Evolutionary conservation across 2,329 filamentous ascomycete genomes (phyloP).

Genomic region (Talaromyces pinophilus): DNA sequence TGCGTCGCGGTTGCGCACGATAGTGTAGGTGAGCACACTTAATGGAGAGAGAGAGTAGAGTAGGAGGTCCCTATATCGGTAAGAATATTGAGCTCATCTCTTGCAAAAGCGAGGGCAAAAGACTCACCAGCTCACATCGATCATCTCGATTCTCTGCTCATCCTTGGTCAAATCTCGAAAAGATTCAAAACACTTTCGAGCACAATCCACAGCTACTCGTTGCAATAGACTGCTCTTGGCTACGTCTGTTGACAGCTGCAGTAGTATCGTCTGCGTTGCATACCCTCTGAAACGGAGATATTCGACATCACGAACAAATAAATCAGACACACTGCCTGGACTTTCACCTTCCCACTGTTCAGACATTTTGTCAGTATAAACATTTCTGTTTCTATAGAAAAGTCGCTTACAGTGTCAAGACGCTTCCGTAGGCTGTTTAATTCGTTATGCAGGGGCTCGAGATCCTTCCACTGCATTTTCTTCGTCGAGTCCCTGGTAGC

Average conservation of each 20-base stretch:
- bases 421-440: not conserved
- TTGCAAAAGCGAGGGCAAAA: not conserved
- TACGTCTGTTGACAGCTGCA: constrained; percentile 2
- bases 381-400: not conserved
- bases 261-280: constrained; percentile 6
- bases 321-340: not conserved
- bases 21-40: constrained; percentile 12
- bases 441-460: not conserved
- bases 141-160: not conserved
- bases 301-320: not conserved
- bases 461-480: not conserved
- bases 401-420: constrained; percentile 10
- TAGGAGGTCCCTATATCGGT: constrained; percentile 5
- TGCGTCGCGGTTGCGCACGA: not conserved
- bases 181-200: constrained; percentile 10
- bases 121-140: constrained; percentile 6
- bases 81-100: not conserved
- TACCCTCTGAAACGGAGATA: constrained; percentile 1
- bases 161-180: not conserved
- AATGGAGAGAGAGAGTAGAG: constrained; percentile 8
- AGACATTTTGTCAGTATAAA: not conserved
- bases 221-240: constrained; percentile 5
- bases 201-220: not conserved
- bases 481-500: no score
- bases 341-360: not conserved